Evolutionary conservation across 345 rosid species (phyloP), one percentile per base, ranked within the genome.

Genomic region (Ceriops tagal): DNA sequence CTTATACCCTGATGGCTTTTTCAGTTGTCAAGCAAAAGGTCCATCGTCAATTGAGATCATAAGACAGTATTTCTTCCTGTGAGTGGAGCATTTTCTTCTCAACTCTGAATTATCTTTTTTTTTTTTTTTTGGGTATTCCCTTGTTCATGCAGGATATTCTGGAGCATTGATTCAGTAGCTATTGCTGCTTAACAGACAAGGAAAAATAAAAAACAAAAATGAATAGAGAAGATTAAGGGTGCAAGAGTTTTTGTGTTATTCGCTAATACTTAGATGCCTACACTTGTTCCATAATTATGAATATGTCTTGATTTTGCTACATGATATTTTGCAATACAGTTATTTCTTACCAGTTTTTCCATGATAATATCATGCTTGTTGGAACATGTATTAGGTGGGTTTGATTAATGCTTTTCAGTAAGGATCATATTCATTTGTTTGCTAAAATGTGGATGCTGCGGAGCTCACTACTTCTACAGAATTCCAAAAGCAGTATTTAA

Each of bases 21-120:
- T 88, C 49, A 79, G 85, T 73, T 93, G 98, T 81, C 91, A 83
- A 58, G 81, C 86, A 30, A 73, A 83, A 68, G 86, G 88, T 78
- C 86, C 90, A 20, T 83, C 92, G 64, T 65, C 69, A 68, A 21
- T 69, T 22, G 92, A 91, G 85, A 84, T 84, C 79, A 74, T 83
- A 59, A 74, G 66, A 61, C 87, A 82, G 46, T 88, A 85, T 63
- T 37, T 70, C 64, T 63, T 84, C 47, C 70, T 87, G 98, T 91
- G 83, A 88, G 98, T 85, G 53, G 37, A 65, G 51, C 24, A 18
- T 62, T 30, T 24, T 46, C 19, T 22, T 20, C 37, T 46, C 53
- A 30, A 43, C 49, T 43, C 18, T 15, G 15, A 43, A 11, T 60
- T 22, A 1, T 51, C 27, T 0, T 15, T 57, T 32, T 30, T 52